These are phyloP conservation scores for Chlorophyllum brunneum DNA, from an alignment of 768 basidiomycete species.

Conservation along the genomic window DNA sequence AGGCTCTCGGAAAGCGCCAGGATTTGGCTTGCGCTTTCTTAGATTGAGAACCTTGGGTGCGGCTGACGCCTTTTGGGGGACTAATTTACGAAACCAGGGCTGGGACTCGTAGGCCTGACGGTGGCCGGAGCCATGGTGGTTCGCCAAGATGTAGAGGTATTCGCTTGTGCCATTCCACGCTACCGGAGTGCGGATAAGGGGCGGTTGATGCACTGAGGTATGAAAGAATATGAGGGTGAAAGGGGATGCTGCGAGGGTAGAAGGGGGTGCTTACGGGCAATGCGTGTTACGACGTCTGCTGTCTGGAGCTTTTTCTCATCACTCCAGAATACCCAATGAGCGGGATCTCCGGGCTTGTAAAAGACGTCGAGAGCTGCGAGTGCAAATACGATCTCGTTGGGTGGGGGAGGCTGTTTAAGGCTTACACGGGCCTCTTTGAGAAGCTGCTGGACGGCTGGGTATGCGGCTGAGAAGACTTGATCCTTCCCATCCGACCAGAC, in stretches of 20 bases:
- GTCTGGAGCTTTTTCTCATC: conserved; percentile 43
- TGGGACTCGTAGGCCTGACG: conserved; percentile 26
- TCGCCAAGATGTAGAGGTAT: conserved; percentile 32
- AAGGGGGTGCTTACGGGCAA: conserved; percentile 42
- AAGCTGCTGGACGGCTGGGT: conserved; percentile 46
- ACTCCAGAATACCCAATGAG: conserved; percentile 66
- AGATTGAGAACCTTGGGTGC: conserved; percentile 27
- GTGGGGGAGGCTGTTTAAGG: conserved; percentile 33
- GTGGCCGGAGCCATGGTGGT: conserved; percentile 29
- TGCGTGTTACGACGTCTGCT: conserved; percentile 48
- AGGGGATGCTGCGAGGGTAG: neutral
- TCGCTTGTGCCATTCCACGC: conserved; percentile 41
- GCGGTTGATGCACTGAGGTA: conserved; percentile 34
- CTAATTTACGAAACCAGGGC: conserved; percentile 29
- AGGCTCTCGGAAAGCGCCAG: conserved; percentile 23
- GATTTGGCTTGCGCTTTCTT: conserved; percentile 30
- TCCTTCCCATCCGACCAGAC: conserved; percentile 36
- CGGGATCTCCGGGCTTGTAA: conserved; percentile 48
- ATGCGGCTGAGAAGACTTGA: conserved; percentile 40
- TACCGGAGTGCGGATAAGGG: conserved; percentile 34
- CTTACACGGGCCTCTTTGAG: conserved; percentile 37
- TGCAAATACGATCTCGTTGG: conserved; percentile 45
- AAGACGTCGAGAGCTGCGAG: conserved; percentile 62
- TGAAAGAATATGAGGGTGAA: conserved; percentile 7
- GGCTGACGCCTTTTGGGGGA: conserved; percentile 26